Evolutionary conservation across 805 yeast species (phyloP).

Genomic region (Blastobotrys parvus): DNA sequence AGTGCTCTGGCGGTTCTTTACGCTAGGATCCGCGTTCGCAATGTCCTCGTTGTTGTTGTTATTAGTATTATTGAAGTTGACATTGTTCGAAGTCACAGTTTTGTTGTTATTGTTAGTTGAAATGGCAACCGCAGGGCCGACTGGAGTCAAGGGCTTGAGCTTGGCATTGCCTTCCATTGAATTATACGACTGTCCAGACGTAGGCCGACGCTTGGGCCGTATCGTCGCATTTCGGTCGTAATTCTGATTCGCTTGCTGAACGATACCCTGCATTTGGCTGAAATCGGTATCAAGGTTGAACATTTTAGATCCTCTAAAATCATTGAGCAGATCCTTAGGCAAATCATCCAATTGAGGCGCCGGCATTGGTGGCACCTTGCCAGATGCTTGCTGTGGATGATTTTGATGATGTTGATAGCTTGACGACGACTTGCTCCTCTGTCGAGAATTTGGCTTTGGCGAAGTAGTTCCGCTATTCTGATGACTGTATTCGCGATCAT

Average conservation of each 20-base stretch:
- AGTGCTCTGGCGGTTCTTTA: not conserved
- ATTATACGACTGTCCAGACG: not conserved
- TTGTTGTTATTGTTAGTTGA: not conserved
- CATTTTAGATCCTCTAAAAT: constrained; percentile 2
- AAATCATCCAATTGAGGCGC: not conserved
- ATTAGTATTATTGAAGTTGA: not conserved
- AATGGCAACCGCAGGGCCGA: too few species aligned
- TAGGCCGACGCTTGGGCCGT: not conserved
- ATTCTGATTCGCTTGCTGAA: constrained; percentile 14
- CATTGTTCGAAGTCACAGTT: too few species aligned
- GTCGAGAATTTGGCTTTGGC: not conserved
- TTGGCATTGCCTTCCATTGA: not conserved
- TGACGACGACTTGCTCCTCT: not conserved
- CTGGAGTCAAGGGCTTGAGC: too few species aligned
- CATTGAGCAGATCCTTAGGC: not conserved
- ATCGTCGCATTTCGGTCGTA: not conserved
- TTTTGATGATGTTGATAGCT: not conserved
- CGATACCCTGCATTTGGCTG: constrained; percentile 45
- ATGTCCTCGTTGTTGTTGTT: not conserved
- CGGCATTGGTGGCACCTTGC: not conserved
- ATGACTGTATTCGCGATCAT: not conserved
- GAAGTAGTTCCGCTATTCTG: not conserved
- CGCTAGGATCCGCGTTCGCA: not conserved
- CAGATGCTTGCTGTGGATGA: not conserved
- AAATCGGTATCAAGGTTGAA: constrained; percentile 37